A percentile compares a stretch with the other conserved stretches of the same genome.
Conservation (phyloP, 768 basidiomycete genomes). For the Hypsizygus marmoreus region DNA sequence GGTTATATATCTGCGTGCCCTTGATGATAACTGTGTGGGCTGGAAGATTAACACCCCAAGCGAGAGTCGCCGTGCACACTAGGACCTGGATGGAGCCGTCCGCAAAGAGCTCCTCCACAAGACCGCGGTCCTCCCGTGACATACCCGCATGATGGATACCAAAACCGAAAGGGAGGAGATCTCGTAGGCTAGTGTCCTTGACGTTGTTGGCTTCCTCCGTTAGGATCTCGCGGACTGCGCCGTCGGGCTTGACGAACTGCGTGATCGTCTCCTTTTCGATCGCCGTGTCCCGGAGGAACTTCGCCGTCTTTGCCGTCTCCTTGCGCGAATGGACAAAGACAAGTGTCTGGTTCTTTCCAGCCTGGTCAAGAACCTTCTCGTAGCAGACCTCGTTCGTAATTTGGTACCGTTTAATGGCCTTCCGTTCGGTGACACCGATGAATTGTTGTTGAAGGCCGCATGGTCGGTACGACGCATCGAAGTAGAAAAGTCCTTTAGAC, state of each 20-base stretch:
- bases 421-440: constrained; percentile 98
- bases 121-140: constrained; percentile 84
- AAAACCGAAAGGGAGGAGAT: constrained; percentile 94
- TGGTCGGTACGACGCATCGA: constrained; percentile 91
- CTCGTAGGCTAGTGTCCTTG: constrained; percentile 80
- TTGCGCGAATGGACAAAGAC: constrained; percentile 99
- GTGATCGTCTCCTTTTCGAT: constrained; percentile 97
- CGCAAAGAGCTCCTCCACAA: constrained; percentile 93
- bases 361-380: constrained; percentile 95
- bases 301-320: constrained; percentile 96
- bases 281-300: constrained; percentile 91
- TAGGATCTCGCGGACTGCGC: constrained; percentile 88
- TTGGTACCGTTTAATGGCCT: constrained; percentile 97
- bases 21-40: constrained; percentile 99
- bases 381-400: constrained; percentile 99
- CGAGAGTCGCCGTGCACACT: constrained; percentile 96
- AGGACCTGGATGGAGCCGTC: constrained; percentile 93
- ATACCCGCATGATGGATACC: constrained; percentile 98
- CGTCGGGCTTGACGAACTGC: constrained; percentile 93
- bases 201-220: constrained; percentile 81
- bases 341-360: constrained; percentile 83
- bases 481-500: constrained; percentile 93
- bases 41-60: constrained; percentile 99
- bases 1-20: constrained; percentile 99
- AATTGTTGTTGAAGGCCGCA: constrained; percentile 97